Evolutionary conservation across 768 basidiomycete genomes (phyloP).

Genomic region (Filobasidium floriforme): DNA sequence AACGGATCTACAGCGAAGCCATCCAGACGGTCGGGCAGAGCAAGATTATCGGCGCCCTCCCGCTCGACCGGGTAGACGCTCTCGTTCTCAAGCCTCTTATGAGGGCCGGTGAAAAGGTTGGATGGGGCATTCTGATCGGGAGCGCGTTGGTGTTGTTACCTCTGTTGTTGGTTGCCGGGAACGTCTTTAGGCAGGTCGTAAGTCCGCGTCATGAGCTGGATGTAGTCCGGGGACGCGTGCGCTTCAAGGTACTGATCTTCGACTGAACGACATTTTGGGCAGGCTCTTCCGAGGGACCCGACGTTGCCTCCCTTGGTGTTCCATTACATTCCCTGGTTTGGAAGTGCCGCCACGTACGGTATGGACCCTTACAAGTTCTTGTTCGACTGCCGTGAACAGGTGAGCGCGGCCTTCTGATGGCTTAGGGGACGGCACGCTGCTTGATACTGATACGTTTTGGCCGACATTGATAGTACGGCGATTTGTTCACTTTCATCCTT

Average conservation of each 20-base stretch:
- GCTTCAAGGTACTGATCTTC: not conserved
- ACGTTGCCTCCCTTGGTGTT: constrained; percentile 83
- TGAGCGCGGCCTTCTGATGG: constrained; percentile 24
- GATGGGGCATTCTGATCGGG: constrained; percentile 20
- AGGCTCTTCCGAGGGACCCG: constrained; percentile 63
- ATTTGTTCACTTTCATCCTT: constrained; percentile 92
- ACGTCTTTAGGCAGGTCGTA: constrained; percentile 73
- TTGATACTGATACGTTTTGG: not conserved
- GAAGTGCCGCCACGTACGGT: constrained; percentile 81
- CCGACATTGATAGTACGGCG: constrained; percentile 62
- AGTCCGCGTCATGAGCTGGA: constrained; percentile 31
- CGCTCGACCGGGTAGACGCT: not conserved
- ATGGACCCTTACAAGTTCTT: constrained; percentile 88
- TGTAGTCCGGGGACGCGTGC: not conserved
- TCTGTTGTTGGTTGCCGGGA: constrained; percentile 60
- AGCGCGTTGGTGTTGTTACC: constrained; percentile 58
- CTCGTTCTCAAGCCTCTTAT: not conserved
- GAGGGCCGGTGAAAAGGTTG: not conserved
- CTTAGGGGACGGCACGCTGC: not conserved
- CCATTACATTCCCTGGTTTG: constrained; percentile 82
- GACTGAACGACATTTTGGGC: not conserved
- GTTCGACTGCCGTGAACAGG: constrained; percentile 55
- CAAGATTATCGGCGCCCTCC: not conserved
- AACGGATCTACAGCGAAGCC: not conserved
- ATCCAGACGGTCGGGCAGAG: not conserved